Base-by-base conservation (phyloP, 805 yeast species). In the Metschnikowia koreensis region DNA sequence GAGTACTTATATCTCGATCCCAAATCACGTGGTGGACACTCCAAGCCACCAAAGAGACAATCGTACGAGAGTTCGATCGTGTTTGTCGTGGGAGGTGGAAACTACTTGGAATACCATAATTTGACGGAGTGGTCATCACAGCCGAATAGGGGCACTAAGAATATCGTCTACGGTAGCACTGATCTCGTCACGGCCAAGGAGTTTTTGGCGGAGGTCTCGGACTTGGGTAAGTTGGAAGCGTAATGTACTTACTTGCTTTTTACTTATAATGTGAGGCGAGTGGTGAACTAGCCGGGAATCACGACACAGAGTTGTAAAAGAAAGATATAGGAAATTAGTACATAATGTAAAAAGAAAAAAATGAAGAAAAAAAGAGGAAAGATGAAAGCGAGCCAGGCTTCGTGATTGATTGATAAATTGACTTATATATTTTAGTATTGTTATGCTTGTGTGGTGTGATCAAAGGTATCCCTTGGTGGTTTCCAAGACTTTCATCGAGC, bases 11-110 rank as follows among this genome's bases (percentile, higher is more conserved):
- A 85, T 66, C 87, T 89, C 63, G 97, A 94, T 67, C 97, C 99
- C 29, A 84, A 82, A 60, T 84, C 89, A 2, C 81, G 98, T 58
- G 98, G 98, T 4, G 86, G 96, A 7, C 92, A 87, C 61, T 84
- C 96, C 3, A 84, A 87, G 60, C 93, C 92, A 37, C 97, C 97
- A 38, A 87, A 83, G 67, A 82, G 96, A 64, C 88, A 86, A 59
- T 74, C 85, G 10, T 90, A 89, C 67, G 83, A 83, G 53, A 94
- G 90, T 59, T 83, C 96, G 1, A 73, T 89, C 46, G 96, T 94
- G 17, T 94, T 94, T 67, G 89, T 92, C 47, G 92, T 94, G 50
- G 99, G 99, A 27, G 99, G 99, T 36, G 98, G 98, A 44, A 92
- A 89, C 68, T 94, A 91, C 66, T 73, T 89, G 56, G 99, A 94